Evolutionary conservation across 352 stramenopile genomes (phyloP), one percentile per base, ranked within the genome.

Genomic region (Pythium volutum): DNA sequence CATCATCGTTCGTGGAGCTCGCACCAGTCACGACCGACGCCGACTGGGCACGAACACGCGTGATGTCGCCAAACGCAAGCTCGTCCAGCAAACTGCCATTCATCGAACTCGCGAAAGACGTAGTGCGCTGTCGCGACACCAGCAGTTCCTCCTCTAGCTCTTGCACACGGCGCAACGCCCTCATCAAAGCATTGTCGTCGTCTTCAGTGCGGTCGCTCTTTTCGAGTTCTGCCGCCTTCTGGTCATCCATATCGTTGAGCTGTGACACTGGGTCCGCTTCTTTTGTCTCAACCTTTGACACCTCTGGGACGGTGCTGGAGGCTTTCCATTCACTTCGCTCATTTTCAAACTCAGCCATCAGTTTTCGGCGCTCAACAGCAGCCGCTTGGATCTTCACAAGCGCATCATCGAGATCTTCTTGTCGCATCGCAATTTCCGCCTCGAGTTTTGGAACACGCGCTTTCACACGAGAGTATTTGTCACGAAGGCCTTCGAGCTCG

Each of bases 81-180:
- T 62, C 62, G 11, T 59, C 47, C 8, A 63, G 15, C 16, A 55
- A 51, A 39, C 50, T 64, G 16, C 52, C 56, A 25, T 59, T 61
- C 3, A 62, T 31, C 9, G 63, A 65, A 36, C 56, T 65, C 7
- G 42, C 57, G 42, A 62, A 39, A 3, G 52, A 63, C 11, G 41
- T 47, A 41, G 51, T 62, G 15, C 59, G 48, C 25, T 57, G 51
- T 0, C 49, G 55, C n/a, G 59, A 38, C 2, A 71, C 15, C 23
- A 64, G 45, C 12, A 72, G 16, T 20, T 67, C 22, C n/a, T 64
- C 53, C 27, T 72, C 65, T 12, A 72, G 26, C 55, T 72, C 65
- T 4, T 31, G 54, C 33, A 72, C 48, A 15, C 65, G 65, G 48
- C 43, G 38, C 47, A 65, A 51, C 15, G 59, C 55, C 38, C 33